These are phyloP conservation scores for Metschnikowia lochheadii DNA, from an alignment of 805 yeast species.

Conservation along the genomic window DNA sequence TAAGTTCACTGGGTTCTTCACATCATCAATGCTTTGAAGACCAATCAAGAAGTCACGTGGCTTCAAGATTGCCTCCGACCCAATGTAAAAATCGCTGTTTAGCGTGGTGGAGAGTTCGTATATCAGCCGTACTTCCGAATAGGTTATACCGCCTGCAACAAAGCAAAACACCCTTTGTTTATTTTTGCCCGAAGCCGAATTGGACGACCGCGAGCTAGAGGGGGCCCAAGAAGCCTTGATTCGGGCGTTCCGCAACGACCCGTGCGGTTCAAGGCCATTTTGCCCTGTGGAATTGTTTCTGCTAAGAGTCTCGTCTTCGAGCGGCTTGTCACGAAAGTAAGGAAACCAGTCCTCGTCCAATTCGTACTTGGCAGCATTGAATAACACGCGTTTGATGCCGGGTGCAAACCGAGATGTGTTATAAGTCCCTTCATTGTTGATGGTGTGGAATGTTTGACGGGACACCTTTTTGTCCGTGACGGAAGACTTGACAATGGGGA, in stretches of 20 bases:
- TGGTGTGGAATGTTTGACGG: constrained; percentile 54
- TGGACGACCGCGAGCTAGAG: constrained; percentile 15
- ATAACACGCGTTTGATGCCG: constrained; percentile 57
- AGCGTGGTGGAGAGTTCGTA: constrained; percentile 61
- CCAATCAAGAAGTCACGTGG: constrained; percentile 48
- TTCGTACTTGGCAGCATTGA: constrained; percentile 45
- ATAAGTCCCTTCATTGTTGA: constrained; percentile 47
- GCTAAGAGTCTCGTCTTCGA: constrained; percentile 40
- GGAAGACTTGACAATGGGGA: constrained; percentile 45
- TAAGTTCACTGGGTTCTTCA: constrained; percentile 37
- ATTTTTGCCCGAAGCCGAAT: constrained; percentile 5
- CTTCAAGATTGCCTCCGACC: constrained; percentile 35
- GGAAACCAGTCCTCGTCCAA: constrained; percentile 65
- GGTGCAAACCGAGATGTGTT: constrained; percentile 73
- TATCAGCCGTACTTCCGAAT: constrained; percentile 72
- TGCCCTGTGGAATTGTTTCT: constrained; percentile 1
- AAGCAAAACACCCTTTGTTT: constrained; percentile 74
- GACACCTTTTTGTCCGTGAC: constrained; percentile 41
- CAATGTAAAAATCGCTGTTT: constrained; percentile 62
- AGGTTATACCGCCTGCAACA: constrained; percentile 86
- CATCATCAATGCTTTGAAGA: constrained; percentile 36
- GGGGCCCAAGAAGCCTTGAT: constrained; percentile 22
- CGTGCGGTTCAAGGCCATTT: constrained; percentile 1
- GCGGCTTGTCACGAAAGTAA: constrained; percentile 70
- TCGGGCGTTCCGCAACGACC: constrained; percentile 16